Evolutionary conservation across 2,329 filamentous ascomycete genomes (phyloP).

Genomic region (Fusarium neocosmosporiellum): DNA sequence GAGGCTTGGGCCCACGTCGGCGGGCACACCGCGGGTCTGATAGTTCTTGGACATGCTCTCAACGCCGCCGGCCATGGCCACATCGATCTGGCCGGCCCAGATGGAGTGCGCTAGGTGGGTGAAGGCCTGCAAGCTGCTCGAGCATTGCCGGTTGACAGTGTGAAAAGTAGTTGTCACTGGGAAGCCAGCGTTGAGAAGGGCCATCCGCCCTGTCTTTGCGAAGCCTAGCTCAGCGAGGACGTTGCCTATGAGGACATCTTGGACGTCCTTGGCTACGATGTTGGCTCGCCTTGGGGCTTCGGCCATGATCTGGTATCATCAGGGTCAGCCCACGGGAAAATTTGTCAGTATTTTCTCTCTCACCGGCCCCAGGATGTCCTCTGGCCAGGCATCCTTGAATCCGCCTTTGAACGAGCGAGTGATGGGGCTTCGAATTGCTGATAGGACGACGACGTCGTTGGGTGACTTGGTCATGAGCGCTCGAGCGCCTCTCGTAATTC

Average conservation of each 20-base stretch:
- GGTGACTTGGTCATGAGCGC: constrained; percentile 67
- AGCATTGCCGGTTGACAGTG: constrained; percentile 89
- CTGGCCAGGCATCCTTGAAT: constrained; percentile 87
- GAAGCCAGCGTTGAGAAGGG: constrained; percentile 83
- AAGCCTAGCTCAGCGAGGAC: constrained; percentile 91
- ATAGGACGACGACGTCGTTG: constrained; percentile 86
- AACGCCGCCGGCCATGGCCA: constrained; percentile 87
- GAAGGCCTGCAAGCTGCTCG: constrained; percentile 81
- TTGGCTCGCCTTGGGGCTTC: constrained; percentile 46
- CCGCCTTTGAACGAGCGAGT: constrained; percentile 84
- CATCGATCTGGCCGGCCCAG: constrained; percentile 74
- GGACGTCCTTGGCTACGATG: constrained; percentile 66
- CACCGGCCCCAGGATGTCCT: constrained; percentile 80
- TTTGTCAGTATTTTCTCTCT: neutral
- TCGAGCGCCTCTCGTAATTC: neutral
- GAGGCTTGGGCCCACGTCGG: constrained; percentile 79
- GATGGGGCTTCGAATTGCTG: constrained; percentile 87
- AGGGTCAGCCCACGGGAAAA: fast-evolving
- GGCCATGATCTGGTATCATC: constrained; percentile 1
- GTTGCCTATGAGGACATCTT: constrained; percentile 87
- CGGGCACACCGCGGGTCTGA: constrained; percentile 81
- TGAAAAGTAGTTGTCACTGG: constrained; percentile 78
- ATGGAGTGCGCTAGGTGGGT: constrained; percentile 81
- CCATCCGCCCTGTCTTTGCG: constrained; percentile 89
- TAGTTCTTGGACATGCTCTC: constrained; percentile 97